Base-by-base conservation (phyloP, 2,329 filamentous ascomycete genomes). In the Fusarium sp. region DNA sequence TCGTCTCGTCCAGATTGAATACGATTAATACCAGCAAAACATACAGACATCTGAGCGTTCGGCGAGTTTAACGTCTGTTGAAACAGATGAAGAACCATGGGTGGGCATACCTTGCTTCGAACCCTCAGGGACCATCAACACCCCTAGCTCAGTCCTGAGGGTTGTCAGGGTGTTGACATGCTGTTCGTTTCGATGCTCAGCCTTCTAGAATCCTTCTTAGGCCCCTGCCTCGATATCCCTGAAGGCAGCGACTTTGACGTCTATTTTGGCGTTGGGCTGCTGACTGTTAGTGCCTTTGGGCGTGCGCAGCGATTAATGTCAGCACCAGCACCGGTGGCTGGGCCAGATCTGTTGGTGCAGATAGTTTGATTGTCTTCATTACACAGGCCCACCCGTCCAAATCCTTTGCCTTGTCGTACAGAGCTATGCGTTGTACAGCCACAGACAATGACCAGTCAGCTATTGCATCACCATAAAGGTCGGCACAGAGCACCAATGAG, bases 201-300 rank as follows among this genome's bases (percentile, higher is more conserved):
- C 71, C 72, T 75, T 74, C 72, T 75, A 71, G 72, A 74, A 74
- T 69, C 72, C 69, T 74, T 75, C 71, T 63, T 37, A 46, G 45
- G 41, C 28, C 65, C 63, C 59, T 54, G 54, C 58, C 63, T 65
- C 51, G 55, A 45, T 32, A 56, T 71, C 71, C 66, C 50, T 74
- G 71, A 58, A 42, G 40, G 41, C 55, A n/a, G 61, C 56, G 47
- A 57, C 51, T 50, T 58, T 58, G 63, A 63, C 63, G 59, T 69
- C 49, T 37, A 65, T 68, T 63, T 69, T 62, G 64, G 60, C 51
- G 71, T 54, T 49, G 47, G 37, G 37, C 50, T 45, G 48, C 53
- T 60, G 66, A 49, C 41, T 56, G 51, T 58, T 48, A 56, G 59
- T 59, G 34, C 49, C 32, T 40, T 58, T 60, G 61, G 55, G 62